These are phyloP conservation scores for Dacryopinax spathularia DNA, from an alignment of 768 basidiomycete genomes.

Conservation along the genomic window DNA sequence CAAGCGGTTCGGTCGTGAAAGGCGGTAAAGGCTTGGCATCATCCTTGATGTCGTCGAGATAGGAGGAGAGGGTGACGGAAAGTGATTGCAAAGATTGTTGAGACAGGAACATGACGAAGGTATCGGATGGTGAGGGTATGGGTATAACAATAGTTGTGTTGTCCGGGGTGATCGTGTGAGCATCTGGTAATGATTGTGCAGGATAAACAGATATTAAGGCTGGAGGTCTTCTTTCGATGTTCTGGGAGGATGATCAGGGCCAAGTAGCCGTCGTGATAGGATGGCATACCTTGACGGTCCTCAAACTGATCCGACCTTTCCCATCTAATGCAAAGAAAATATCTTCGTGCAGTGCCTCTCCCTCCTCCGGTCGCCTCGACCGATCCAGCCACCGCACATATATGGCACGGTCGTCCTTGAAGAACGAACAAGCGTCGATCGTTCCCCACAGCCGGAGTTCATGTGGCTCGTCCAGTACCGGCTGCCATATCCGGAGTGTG, in stretches of 20 bases:
- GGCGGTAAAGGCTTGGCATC: neutral
- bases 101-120: constrained; percentile 2
- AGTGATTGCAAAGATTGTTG: neutral
- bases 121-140: neutral
- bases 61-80: neutral
- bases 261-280: neutral
- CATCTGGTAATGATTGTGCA: constrained; percentile 10
- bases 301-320: constrained; percentile 14
- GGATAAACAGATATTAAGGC: constrained; percentile 14
- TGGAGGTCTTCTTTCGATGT: constrained; percentile 79
- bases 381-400: neutral
- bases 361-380: constrained; percentile 10
- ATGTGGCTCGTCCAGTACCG: constrained; percentile 74
- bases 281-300: constrained; percentile 17
- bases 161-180: constrained; percentile 5
- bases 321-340: constrained; percentile 17
- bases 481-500: constrained; percentile 69
- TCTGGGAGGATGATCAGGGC: constrained; percentile 32
- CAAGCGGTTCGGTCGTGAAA: neutral
- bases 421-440: constrained; percentile 53
- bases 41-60: neutral
- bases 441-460: constrained; percentile 73
- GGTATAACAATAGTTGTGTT: neutral
- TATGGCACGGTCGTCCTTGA: constrained; percentile 13
- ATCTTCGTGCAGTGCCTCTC: constrained; percentile 17